Evolutionary conservation across 1,284 basidiomycete genomes (phyloP).

Genomic region (Tremellales sp.): DNA sequence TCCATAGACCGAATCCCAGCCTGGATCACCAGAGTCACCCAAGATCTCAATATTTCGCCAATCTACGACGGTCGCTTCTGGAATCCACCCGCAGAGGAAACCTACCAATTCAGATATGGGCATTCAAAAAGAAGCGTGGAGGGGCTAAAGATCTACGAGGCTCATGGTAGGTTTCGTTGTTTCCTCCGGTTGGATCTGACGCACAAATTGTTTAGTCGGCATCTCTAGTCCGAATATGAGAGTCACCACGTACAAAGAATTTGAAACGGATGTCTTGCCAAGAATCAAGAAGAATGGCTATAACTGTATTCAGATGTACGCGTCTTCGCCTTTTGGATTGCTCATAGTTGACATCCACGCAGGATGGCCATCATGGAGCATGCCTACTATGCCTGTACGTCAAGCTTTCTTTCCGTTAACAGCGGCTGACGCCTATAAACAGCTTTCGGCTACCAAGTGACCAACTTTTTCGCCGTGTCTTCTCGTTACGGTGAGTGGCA

Average conservation of each 20-base stretch:
- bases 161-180: constrained; percentile 57
- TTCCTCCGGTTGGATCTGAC: background rate
- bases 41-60: constrained; percentile 83
- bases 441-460: constrained; percentile 98
- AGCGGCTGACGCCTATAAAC: constrained; percentile 9
- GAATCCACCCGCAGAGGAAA: constrained; percentile 74
- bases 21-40: constrained; percentile 93
- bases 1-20: constrained; percentile 87
- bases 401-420: background rate
- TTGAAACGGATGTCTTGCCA: constrained; percentile 77
- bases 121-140: constrained; percentile 43
- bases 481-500: constrained; percentile 69
- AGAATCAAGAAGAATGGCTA: constrained; percentile 89
- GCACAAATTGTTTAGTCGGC: constrained; percentile 59
- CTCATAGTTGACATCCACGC: constrained; percentile 13
- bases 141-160: constrained; percentile 87
- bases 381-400: constrained; percentile 92
- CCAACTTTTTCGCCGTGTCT: constrained; percentile 95
- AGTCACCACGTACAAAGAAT: constrained; percentile 94
- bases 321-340: background rate
- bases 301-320: constrained; percentile 83
- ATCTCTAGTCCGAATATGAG: constrained; percentile 84
- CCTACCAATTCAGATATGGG: constrained; percentile 76
- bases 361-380: constrained; percentile 96
- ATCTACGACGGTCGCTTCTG: constrained; percentile 97